These are phyloP conservation scores for Dipteronia sinensis DNA, from an alignment of 345 rosid species.

Conservation along the genomic window DNA sequence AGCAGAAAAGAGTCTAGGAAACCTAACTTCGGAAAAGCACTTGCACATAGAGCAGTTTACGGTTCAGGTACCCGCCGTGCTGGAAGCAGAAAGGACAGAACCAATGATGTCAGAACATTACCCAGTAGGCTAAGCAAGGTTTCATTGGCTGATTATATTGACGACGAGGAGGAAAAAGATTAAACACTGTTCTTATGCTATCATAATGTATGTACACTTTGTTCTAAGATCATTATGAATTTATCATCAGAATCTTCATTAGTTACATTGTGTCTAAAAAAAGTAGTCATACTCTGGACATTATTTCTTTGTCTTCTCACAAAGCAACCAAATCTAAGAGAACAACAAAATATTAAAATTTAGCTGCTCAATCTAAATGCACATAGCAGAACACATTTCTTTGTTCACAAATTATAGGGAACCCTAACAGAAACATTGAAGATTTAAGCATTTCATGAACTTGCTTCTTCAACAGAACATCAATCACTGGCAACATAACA, in stretches of 20 bases:
- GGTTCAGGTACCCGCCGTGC: constrained; percentile 35
- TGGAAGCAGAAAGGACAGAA: constrained; percentile 34
- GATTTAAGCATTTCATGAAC: not conserved
- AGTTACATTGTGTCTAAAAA: not conserved
- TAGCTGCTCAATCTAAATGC: not conserved
- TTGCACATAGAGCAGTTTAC: constrained; percentile 53
- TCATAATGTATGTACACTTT: not conserved
- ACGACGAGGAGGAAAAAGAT: constrained; percentile 17
- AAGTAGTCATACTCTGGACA: not conserved
- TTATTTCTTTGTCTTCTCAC: not conserved
- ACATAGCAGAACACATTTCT: not conserved
- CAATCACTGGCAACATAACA: not conserved
- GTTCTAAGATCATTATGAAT: not conserved
- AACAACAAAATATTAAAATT: not conserved
- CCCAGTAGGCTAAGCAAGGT: constrained; percentile 49
- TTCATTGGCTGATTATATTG: constrained; percentile 39
- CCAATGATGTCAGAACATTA: constrained; percentile 25
- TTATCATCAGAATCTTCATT: constrained; percentile 3
- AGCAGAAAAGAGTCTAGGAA: constrained; percentile 6
- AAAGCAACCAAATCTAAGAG: not conserved
- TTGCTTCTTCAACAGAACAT: not conserved
- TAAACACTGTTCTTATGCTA: not conserved
- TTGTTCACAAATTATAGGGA: not conserved
- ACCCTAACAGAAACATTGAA: not conserved
- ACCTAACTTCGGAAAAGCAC: constrained; percentile 42